Conservation (phyloP, 768 basidiomycete genomes). For the Cystobasidium ongulense region DNA sequence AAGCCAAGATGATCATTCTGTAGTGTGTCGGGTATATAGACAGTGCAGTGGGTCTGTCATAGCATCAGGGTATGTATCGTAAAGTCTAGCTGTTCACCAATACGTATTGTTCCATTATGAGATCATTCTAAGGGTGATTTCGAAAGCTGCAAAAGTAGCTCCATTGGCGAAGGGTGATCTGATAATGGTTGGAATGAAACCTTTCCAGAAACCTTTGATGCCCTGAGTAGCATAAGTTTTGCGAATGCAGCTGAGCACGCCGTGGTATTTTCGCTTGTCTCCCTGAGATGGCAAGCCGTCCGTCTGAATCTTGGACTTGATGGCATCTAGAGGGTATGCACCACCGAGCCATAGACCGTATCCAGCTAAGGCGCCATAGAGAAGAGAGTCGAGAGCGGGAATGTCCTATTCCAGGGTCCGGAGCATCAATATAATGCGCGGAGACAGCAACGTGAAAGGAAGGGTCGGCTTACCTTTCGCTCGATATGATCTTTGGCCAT, state of each 20-base stretch:
- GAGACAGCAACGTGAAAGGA: neutral
- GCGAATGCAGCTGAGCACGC: constrained; percentile 70
- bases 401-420: constrained; percentile 71
- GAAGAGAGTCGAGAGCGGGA: constrained; percentile 63
- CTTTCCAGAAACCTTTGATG: constrained; percentile 74
- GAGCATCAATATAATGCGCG: constrained; percentile 48
- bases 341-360: constrained; percentile 64
- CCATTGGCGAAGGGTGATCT: constrained; percentile 95
- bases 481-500: constrained; percentile 49
- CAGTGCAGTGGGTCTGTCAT: neutral
- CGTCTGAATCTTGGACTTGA: constrained; percentile 93
- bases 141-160: constrained; percentile 91
- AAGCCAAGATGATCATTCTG: too few relatives aligned
- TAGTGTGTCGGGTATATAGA: neutral
- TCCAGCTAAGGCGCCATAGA: constrained; percentile 85
- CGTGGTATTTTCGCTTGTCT: constrained; percentile 66
- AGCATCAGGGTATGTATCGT: neutral
- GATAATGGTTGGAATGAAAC: constrained; percentile 84
- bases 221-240: constrained; percentile 79
- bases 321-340: constrained; percentile 92
- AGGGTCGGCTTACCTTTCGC: constrained; percentile 42
- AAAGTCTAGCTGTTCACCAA: neutral
- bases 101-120: neutral
- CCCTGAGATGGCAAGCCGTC: constrained; percentile 63
- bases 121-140: constrained; percentile 51